Evolutionary conservation across 2,329 filamentous ascomycete genomes (phyloP).

Genomic region (Fusarium acutatum): DNA sequence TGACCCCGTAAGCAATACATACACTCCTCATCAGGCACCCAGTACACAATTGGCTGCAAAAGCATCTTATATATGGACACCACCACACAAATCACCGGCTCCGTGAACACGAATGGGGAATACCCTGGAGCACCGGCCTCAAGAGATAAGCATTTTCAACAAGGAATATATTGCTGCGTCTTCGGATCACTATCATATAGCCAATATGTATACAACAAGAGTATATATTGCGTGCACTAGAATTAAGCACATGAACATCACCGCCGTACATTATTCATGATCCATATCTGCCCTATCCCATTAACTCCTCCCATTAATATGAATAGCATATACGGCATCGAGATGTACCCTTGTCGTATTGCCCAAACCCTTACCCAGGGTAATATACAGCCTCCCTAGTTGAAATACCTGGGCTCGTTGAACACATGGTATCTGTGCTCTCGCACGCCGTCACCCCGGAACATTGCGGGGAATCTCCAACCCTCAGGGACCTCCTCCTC

Average conservation of each 20-base stretch:
- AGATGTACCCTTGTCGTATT: constrained; percentile 5
- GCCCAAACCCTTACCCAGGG: neutral
- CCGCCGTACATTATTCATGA: constrained; percentile 34
- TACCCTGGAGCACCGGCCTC: neutral
- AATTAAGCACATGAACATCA: constrained; percentile 18
- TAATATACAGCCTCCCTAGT: constrained; percentile 17
- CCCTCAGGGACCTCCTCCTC: constrained; percentile 81
- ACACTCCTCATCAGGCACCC: neutral
- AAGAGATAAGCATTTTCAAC: neutral
- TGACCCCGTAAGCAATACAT: too few relatives aligned
- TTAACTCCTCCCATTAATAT: constrained; percentile 14
- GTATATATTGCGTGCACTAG: constrained; percentile 22
- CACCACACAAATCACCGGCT: neutral
- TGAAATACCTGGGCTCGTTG: constrained; percentile 82
- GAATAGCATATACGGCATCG: neutral
- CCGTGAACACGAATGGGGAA: neutral
- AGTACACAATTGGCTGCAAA: neutral
- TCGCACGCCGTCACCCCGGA: constrained; percentile 84
- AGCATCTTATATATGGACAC: neutral
- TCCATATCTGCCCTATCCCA: constrained; percentile 2
- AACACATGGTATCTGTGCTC: constrained; percentile 97
- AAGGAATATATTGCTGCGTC: neutral
- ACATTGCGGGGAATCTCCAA: constrained; percentile 83
- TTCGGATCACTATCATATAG: neutral
- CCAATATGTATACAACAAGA: neutral